Evolutionary conservation across 805 yeast genomes (phyloP).

Genomic region (Blastobotrys robertii): DNA sequence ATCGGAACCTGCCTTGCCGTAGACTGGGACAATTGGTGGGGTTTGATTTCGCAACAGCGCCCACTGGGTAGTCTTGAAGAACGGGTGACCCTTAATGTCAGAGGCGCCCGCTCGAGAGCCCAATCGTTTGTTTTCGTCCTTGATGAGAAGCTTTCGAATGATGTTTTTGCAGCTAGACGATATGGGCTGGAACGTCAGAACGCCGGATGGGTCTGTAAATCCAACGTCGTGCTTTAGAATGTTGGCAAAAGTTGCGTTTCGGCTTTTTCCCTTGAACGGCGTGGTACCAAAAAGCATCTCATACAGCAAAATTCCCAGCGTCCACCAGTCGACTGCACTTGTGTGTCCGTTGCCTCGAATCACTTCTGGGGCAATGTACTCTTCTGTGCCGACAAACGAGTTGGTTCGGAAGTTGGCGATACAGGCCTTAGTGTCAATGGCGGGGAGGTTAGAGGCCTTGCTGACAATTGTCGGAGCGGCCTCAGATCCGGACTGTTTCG

Average conservation of each 20-base stretch:
- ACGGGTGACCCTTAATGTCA: conserved; percentile 83
- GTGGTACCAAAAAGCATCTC: conserved; percentile 96
- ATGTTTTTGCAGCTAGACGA: conserved; percentile 71
- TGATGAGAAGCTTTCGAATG: conserved; percentile 71
- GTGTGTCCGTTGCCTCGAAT: conserved; percentile 96
- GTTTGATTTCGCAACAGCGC: conserved; percentile 84
- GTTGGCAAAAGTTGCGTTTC: conserved; percentile 84
- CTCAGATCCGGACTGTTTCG: conserved; percentile 73
- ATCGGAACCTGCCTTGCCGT: conserved; percentile 43
- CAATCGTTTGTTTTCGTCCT: conserved; percentile 79
- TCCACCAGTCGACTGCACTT: conserved; percentile 99
- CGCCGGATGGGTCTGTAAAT: conserved; percentile 47
- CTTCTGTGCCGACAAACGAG: conserved; percentile 98
- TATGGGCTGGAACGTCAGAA: conserved; percentile 38
- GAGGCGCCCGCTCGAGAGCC: conserved; percentile 95
- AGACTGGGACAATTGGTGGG: conserved; percentile 92
- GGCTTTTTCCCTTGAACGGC: conserved; percentile 86
- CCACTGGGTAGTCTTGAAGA: conserved; percentile 91
- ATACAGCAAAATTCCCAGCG: conserved; percentile 81
- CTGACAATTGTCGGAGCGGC: conserved; percentile 64
- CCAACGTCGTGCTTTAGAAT: conserved; percentile 74
- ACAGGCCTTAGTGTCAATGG: conserved; percentile 87
- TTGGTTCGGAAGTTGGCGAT: conserved; percentile 95
- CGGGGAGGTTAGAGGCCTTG: conserved; percentile 40
- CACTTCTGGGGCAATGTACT: conserved; percentile 97